These are phyloP conservation scores for Plectranthus barbatus DNA, from an alignment of 257 asterid species.

Conservation along the genomic window DNA sequence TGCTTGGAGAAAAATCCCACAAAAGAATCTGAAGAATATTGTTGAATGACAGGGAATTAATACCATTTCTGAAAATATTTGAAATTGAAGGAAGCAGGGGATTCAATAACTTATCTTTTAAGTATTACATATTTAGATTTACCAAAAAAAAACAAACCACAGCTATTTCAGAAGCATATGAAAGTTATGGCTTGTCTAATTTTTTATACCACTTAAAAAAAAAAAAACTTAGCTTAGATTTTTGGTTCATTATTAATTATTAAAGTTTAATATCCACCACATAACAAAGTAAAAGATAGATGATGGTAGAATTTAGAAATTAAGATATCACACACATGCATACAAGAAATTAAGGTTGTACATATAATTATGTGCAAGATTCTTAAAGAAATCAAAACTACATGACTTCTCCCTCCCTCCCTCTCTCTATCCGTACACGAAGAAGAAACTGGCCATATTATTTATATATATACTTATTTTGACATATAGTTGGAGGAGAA, in stretches of 20 bases:
- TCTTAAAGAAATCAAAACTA: neutral
- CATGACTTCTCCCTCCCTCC: neutral
- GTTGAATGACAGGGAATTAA: neutral
- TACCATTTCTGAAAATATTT: neutral
- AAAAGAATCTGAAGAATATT: neutral
- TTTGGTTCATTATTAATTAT: too few species aligned
- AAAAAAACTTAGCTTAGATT: too few species aligned
- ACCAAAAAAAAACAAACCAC: neutral
- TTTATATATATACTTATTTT: neutral
- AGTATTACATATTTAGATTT: neutral
- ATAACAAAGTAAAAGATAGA: too few species aligned
- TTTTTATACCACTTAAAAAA: too few species aligned
- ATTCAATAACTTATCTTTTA: neutral
- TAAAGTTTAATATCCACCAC: too few species aligned
- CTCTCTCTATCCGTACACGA: slow-evolving; percentile 2
- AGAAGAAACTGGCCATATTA: too few species aligned
- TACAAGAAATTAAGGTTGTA: neutral
- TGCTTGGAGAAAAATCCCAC: neutral
- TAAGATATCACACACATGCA: neutral
- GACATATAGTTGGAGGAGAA: too few species aligned
- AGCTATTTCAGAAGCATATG: too few species aligned
- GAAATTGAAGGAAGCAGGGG: too few species aligned
- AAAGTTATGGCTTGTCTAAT: too few species aligned
- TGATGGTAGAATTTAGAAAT: neutral
- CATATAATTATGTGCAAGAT: slow-evolving; percentile 4